Base-by-base conservation (phyloP, 495 filamentous ascomycete species). In the Xylaria sp. region DNA sequence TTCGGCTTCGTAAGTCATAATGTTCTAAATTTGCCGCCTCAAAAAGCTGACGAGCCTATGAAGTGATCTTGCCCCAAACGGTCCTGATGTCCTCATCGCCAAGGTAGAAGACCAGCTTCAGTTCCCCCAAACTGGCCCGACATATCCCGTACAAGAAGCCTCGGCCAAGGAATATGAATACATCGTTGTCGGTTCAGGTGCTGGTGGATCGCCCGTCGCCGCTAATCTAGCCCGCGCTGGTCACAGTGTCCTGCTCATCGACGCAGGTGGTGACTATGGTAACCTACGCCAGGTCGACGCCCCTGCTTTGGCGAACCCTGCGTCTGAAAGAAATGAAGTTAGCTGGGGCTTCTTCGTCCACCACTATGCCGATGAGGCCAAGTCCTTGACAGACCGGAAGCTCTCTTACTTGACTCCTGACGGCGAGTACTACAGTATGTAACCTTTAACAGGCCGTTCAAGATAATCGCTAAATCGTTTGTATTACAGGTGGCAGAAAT, bases 121-220 rank as follows among this genome's bases (percentile, higher is more conserved):
- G 0, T 70, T 63, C 21, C 68, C 68, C 33, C 41, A 62, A 14
- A 63, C 57, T 50, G 68, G 68, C 17, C 24, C 52, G 7, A 35
- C 24, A 46, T 53, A 59, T 24, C 0, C 35, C 5, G 52, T 37
- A 35, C 52, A 68, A 3, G 40, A 59, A 9, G n/a, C 66, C 12
- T 40, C 29, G 3, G 3, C 67, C 3, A 75, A 77, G 69, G 59
- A 69, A 15, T 90, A 90, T 76, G 90, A 91, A 63, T 91, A 90
- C 74, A 83, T 91, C 48, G 81, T 91, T 15, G 84, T 91, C 6
- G 90, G 90, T n/a, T 88, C 85, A 35, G 90, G 90, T 31, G 84
- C 90, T 15, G 88, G 90, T 7, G 89, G 89, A 7, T 88, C 87
- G 9, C 88, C 88, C 1, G 75, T 91, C 8, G 89, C 89, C 3